Base-by-base conservation (phyloP, 164 flowering plant genomes). In the Cinnamomum chago region DNA sequence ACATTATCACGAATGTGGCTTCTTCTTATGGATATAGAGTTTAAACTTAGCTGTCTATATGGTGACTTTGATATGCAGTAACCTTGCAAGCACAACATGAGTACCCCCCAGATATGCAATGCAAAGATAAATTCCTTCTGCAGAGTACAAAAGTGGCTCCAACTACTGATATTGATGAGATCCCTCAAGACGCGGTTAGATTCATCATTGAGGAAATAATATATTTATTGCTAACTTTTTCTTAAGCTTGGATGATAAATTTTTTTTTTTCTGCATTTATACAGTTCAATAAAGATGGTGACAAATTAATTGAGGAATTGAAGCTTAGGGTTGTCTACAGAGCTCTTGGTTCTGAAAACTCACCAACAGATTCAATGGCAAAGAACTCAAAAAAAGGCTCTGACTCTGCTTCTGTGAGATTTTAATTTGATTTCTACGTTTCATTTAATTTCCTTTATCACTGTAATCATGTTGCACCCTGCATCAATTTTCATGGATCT, bases 101-200 rank as follows among this genome's bases (percentile, higher is more conserved):
- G 78, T 86, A 82, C 79, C 95, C 97, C 69, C 89, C 91, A 40
- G 92, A 90, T 78, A 88, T 92, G 94, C 92, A 88, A 60, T 92
- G 95, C 90, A 92, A 83, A 83, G 98, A 94, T 82, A 94, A 94
- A 76, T 94, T 94, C 86, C 97, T 94, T 75, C 81, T 94, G 62
- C 98, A 92, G 80, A 90, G 95, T 79, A 85, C 93, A 18, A 78
- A 77, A 72, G 98, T 94, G 65, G 79, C 94, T 75, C 81, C 92
- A 62, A 74, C 85, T 85, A 79, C 86, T 58, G 95, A 92, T 75
- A 77, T 87, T 71, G 94, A 92, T 82, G 91, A 90, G 76, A 89
- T 92, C 80, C 91, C 94, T 5, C 82, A 77, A 65, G 95, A 94
- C 67, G 83, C 91, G 65, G 98, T 94, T 86, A 84, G 89, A 76